Evolutionary conservation across 1,284 basidiomycete species (phyloP).

Genomic region (Cutaneotrichosporon sp.): DNA sequence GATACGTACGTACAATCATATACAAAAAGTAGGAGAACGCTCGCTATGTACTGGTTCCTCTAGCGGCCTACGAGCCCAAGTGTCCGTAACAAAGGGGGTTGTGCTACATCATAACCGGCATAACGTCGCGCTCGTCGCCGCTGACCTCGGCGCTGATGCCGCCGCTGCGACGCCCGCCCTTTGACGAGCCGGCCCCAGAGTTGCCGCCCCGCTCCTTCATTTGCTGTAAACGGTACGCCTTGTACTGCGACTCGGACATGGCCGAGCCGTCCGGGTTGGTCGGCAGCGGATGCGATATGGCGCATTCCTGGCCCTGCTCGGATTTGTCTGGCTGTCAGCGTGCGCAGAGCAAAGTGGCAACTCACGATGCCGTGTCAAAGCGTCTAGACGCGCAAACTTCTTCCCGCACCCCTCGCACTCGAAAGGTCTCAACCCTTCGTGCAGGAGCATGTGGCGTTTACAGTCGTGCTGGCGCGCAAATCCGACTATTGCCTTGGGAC

Average conservation of each 20-base stretch:
- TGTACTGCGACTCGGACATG: constrained; percentile 47
- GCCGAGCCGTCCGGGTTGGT: constrained; percentile 45
- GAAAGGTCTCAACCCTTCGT: constrained; percentile 77
- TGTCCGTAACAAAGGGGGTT: too few relatives aligned
- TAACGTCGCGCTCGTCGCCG: constrained; percentile 17
- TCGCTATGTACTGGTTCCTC: too few relatives aligned
- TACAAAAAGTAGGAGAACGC: neutral
- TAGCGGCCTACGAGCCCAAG: too few relatives aligned
- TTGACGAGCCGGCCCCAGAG: neutral
- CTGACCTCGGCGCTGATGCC: constrained; percentile 17
- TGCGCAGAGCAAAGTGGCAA: constrained; percentile 32
- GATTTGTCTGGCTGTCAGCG: constrained; percentile 40
- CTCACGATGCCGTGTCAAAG: constrained; percentile 72
- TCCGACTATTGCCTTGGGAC: constrained; percentile 64
- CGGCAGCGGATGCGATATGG: constrained; percentile 44
- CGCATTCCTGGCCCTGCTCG: constrained; percentile 48
- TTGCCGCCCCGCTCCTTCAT: constrained; percentile 19
- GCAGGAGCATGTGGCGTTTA: constrained; percentile 86
- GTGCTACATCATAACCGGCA: too few relatives aligned
- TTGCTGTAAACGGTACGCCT: constrained; percentile 28
- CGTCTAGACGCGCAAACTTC: constrained; percentile 88
- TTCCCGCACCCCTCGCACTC: constrained; percentile 88
- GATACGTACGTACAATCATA: neutral
- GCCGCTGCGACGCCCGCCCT: constrained; percentile 3
- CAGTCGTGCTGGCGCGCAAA: constrained; percentile 94